phyloP scores from a whole-genome alignment of 176 grass and related monocot species.

The Triticum timopheevii region DNA sequence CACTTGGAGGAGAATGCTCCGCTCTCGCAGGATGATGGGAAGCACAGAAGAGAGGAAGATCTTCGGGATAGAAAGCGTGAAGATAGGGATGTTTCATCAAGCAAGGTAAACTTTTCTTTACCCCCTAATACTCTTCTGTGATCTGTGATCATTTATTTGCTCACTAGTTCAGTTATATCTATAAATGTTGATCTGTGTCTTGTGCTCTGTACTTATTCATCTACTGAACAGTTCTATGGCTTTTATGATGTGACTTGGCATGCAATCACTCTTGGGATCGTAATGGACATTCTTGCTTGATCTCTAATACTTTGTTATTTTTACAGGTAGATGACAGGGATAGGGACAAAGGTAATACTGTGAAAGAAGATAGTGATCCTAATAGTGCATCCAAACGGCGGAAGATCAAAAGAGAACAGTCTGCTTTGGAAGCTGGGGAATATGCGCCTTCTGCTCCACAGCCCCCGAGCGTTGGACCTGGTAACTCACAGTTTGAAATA shows the following conservation, averaged over 20 bases:
- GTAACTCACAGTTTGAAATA: slow-evolving; percentile 50
- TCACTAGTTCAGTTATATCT: slow-evolving; percentile 14
- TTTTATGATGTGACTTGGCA: not conserved
- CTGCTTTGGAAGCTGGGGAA: slow-evolving; percentile 77
- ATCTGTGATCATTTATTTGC: not conserved
- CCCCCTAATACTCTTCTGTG: not conserved
- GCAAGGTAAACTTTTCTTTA: slow-evolving; percentile 59
- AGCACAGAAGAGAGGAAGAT: slow-evolving; percentile 88
- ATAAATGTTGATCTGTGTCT: slow-evolving; percentile 8
- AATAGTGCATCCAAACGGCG: slow-evolving; percentile 69
- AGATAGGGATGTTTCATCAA: slow-evolving; percentile 71
- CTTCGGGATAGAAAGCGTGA: slow-evolving; percentile 80
- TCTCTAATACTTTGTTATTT: slow-evolving; percentile 22
- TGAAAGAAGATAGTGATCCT: slow-evolving; percentile 81
- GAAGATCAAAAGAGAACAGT: slow-evolving; percentile 75
- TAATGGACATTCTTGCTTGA: slow-evolving; percentile 1
- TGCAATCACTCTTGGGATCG: slow-evolving; percentile 2
- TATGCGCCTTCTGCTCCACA: slow-evolving; percentile 62
- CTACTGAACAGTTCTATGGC: not conserved
- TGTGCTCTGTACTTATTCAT: not conserved
- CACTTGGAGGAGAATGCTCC: slow-evolving; percentile 64
- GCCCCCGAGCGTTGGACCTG: slow-evolving; percentile 42
- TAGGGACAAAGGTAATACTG: slow-evolving; percentile 60
- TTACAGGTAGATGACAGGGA: slow-evolving; percentile 84
- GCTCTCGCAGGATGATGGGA: slow-evolving; percentile 64